phyloP scores from a whole-genome alignment of 768 basidiomycete species.

The Lactarius evosmus region DNA sequence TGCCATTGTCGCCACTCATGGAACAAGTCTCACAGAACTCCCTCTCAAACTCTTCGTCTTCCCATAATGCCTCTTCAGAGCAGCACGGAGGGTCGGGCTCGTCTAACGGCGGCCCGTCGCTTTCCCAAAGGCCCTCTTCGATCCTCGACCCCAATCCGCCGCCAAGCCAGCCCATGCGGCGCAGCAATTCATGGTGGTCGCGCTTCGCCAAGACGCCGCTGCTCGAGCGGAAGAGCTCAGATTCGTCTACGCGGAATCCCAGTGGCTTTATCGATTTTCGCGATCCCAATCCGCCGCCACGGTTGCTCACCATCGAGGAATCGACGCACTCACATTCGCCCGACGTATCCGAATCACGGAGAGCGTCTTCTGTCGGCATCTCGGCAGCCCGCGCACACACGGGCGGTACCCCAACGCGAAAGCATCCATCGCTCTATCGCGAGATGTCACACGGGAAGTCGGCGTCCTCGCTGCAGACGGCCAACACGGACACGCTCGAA shows the following conservation, averaged over 20 bases:
- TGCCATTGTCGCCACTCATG: constrained; percentile 37
- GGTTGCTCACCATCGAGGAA: constrained; percentile 58
- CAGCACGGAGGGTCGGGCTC: constrained; percentile 25
- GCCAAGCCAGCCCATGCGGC: constrained; percentile 48
- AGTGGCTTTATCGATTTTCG: constrained; percentile 52
- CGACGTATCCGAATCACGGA: constrained; percentile 23
- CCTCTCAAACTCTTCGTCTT: constrained; percentile 20
- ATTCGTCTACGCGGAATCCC: constrained; percentile 28
- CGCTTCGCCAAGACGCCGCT: constrained; percentile 66
- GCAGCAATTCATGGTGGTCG: constrained; percentile 77
- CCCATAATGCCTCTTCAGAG: constrained; percentile 19
- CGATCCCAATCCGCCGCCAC: constrained; percentile 77
- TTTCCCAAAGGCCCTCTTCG: constrained; percentile 39
- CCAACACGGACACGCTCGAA: constrained; percentile 68
- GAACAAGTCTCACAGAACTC: constrained; percentile 36
- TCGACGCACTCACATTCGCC: constrained; percentile 37
- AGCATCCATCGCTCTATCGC: constrained; percentile 27
- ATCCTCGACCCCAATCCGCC: constrained; percentile 43
- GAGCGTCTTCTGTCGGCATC: constrained; percentile 3
- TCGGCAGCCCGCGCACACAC: neutral
- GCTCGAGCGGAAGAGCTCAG: constrained; percentile 54
- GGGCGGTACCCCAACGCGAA: constrained; percentile 25
- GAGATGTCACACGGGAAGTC: constrained; percentile 35
- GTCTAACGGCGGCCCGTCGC: constrained; percentile 13
- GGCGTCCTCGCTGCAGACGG: constrained; percentile 54